Base-by-base conservation (phyloP, 805 yeast species). In the Starmerella floricola region DNA sequence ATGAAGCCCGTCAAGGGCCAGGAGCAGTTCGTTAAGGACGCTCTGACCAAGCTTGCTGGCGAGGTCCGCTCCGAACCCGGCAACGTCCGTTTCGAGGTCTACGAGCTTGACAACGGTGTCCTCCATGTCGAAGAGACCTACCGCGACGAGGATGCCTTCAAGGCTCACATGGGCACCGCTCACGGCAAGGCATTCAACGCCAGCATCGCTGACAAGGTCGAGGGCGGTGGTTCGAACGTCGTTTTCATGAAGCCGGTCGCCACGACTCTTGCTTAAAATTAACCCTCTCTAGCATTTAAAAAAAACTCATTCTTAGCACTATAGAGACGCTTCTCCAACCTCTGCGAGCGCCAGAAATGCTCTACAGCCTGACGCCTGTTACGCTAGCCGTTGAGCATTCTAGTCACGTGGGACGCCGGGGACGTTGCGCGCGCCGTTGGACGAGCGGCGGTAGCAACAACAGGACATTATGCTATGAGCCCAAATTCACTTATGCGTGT, bases 121-220 rank as follows among this genome's bases (percentile, higher is more conserved):
- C 37, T 53, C 45, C 55, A 51, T 49, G 53, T 53, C 34, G 55
- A 53, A 50, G 56, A 53, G 48, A 53, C 56, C 36, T 53, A 53
- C 55, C 46, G 50, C 48, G 53, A 53, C 36, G 55, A 53, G 42
- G 53, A 29, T 26, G 56, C 54, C 20, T 53, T 53, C 54, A 40
- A 53, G 54, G 49, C 50, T 31, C 56, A 53, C 50, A 51, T 51
- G 45, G 47, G 45, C 36, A 40, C 45, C 31, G 49, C 45, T 41
- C 52, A 53, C 50, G 54, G 54, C 42, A 51, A 50, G 48, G 28
- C 31, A 34, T 53, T 53, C 53, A 53, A 53, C 52, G 42, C 44
- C 34, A 36, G 48, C 52, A 53, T 53, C 30, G 43, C 34, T 15
- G 48, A 34, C 38, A 49, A 51, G 48, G 56, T 53, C 18, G 55